These are phyloP conservation scores for Gnetum montanum DNA, from an alignment of 75 land plant species.

Conservation along the genomic window DNA sequence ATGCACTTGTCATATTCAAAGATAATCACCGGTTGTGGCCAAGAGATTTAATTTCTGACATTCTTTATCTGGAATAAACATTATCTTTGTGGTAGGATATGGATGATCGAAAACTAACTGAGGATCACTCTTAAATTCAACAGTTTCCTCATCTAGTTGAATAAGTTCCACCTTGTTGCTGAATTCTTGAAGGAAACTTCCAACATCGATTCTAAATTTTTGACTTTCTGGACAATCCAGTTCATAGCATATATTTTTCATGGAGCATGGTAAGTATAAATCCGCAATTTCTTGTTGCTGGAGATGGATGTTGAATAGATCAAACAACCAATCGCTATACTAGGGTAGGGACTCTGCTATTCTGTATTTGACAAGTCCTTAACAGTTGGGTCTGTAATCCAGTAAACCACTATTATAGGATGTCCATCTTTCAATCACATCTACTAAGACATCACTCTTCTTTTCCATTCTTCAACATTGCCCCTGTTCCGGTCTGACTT, in stretches of 20 bases:
- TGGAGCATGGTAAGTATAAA: conserved; percentile 43
- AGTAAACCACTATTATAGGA: too few species aligned
- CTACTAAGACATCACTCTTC: too few species aligned
- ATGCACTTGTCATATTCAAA: conserved; percentile 35
- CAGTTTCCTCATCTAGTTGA: conserved; percentile 39
- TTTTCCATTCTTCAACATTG: too few species aligned
- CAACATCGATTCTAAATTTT: conserved; percentile 38
- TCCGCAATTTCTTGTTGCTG: conserved; percentile 40
- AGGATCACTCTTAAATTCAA: conserved; percentile 33
- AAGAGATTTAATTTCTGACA: conserved; percentile 33
- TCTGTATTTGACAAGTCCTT: too few species aligned
- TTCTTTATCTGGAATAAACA: conserved; percentile 47
- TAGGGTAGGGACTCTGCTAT: too few species aligned
- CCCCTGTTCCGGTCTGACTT: too few species aligned
- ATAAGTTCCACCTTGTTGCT: conserved; percentile 38
- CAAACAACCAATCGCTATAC: too few species aligned
- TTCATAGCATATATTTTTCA: conserved; percentile 48
- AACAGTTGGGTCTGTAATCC: too few species aligned
- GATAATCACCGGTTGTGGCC: conserved; percentile 40
- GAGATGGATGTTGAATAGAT: too few species aligned
- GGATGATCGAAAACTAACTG: conserved; percentile 37
- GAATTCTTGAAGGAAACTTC: conserved; percentile 35
- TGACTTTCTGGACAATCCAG: conserved; percentile 45
- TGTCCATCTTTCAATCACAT: too few species aligned
- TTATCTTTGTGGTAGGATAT: conserved; percentile 42